These are phyloP conservation scores for Lasiodiplodia hormozganensis DNA, from an alignment of 2,329 filamentous ascomycete species.

Conservation along the genomic window DNA sequence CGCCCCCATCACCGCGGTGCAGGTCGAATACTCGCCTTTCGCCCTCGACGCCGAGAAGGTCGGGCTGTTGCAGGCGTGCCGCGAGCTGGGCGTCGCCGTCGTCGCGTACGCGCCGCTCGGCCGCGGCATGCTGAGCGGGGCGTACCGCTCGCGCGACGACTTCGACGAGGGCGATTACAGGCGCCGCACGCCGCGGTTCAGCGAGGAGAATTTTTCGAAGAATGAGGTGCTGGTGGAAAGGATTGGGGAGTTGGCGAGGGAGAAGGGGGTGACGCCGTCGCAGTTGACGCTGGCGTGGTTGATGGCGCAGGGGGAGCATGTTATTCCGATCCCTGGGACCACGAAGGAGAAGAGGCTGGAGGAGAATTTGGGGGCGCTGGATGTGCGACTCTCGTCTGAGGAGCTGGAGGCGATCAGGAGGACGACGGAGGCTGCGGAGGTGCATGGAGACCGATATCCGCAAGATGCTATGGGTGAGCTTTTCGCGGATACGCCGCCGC, in stretches of 20 bases:
- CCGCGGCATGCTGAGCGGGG: conserved; percentile 38
- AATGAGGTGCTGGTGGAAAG: conserved; percentile 45
- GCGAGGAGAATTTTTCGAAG: conserved; percentile 47
- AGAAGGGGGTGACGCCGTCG: conserved; percentile 62
- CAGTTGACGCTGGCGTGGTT: conserved; percentile 61
- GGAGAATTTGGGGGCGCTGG: conserved; percentile 40
- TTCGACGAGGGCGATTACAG: conserved; percentile 48
- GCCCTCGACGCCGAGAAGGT: conserved; percentile 46
- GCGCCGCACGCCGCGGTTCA: conserved; percentile 52
- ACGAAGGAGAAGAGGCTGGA: conserved; percentile 40
- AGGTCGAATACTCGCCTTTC: conserved; percentile 61
- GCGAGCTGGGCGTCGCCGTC: conserved; percentile 52
- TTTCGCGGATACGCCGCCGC: neutral
- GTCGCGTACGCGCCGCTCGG: conserved; percentile 50
- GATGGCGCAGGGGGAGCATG: conserved; percentile 49
- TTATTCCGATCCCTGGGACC: conserved; percentile 64
- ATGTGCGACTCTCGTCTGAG: conserved; percentile 39
- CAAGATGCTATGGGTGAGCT: neutral
- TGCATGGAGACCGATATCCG: conserved; percentile 48
- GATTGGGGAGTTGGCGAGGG: conserved; percentile 41
- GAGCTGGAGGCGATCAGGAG: conserved; percentile 41
- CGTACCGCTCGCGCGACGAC: conserved; percentile 49
- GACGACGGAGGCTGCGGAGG: conserved; percentile 49
- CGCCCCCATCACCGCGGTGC: conserved; percentile 56
- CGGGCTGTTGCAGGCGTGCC: conserved; percentile 48